Conservation (phyloP, 768 basidiomycete species). For the Agrocybe praecox region DNA sequence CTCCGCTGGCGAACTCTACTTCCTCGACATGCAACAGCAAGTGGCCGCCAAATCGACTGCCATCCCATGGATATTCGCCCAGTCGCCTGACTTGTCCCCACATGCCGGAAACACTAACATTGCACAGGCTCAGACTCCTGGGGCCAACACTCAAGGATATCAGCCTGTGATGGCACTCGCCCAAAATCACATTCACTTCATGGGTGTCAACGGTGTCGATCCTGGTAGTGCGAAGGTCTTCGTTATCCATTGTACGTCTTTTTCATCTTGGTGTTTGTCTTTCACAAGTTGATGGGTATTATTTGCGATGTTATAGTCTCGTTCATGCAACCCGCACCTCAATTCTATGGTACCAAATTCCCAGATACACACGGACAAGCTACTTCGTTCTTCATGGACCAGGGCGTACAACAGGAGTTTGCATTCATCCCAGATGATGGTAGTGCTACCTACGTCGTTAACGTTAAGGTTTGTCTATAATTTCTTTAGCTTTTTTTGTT, state of each 20-base stretch:
- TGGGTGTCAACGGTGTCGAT: conserved; percentile 64
- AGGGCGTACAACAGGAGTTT: conserved; percentile 69
- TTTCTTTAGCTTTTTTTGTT: background rate
- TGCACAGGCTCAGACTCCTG: conserved; percentile 1
- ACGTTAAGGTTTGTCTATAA: conserved; percentile 51
- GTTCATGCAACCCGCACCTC: conserved; percentile 75
- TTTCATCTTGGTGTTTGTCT: background rate
- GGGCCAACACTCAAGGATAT: conserved; percentile 48
- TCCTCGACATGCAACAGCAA: conserved; percentile 69
- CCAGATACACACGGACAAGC: conserved; percentile 71
- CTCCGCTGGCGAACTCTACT: conserved; percentile 64
- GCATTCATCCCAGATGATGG: conserved; percentile 66
- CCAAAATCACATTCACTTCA: conserved; percentile 86
- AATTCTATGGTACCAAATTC: conserved; percentile 63
- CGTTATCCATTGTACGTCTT: conserved; percentile 80
- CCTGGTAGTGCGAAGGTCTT: conserved; percentile 78
- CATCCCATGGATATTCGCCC: conserved; percentile 66
- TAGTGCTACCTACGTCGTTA: conserved; percentile 57
- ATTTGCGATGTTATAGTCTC: conserved; percentile 47
- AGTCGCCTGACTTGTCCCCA: conserved; percentile 49
- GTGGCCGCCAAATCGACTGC: conserved; percentile 60
- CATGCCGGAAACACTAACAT: conserved; percentile 40
- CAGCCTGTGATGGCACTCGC: conserved; percentile 79
- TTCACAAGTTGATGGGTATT: too few species aligned
- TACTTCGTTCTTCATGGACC: conserved; percentile 66